Conservation (phyloP, 192 early-diverging fungal species). For the Backusella mclennaniae region DNA sequence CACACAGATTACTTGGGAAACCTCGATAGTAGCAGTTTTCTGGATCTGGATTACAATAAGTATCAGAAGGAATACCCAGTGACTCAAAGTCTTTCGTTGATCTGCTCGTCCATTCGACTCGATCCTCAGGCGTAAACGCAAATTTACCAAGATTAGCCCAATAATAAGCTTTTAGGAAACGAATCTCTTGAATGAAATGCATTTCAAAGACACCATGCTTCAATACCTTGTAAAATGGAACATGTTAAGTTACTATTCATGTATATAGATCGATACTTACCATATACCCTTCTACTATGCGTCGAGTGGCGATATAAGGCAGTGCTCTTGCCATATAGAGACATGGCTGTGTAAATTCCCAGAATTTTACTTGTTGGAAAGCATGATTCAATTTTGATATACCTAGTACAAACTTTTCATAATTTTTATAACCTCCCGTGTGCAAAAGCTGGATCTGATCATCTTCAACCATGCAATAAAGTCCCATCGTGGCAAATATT, state of each 20-base stretch:
- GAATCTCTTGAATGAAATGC: slow-evolving; percentile 36
- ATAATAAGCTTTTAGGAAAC: slow-evolving; percentile 47
- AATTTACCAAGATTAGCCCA: slow-evolving; percentile 45
- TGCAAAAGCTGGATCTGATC: neutral
- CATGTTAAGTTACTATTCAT: neutral
- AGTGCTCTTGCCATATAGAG: slow-evolving; percentile 38
- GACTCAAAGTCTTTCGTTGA: slow-evolving; percentile 25
- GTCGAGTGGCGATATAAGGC: slow-evolving; percentile 33
- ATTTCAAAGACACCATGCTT: slow-evolving; percentile 37
- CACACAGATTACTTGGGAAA: slow-evolving; percentile 12
- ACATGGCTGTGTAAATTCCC: slow-evolving; percentile 39
- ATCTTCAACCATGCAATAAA: slow-evolving; percentile 31
- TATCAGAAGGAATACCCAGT: slow-evolving; percentile 23
- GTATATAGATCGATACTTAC: slow-evolving; percentile 2
- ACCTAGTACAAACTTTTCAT: slow-evolving; percentile 29
- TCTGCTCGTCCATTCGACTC: slow-evolving; percentile 31
- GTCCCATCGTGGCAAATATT: slow-evolving; percentile 36
- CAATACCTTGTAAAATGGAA: slow-evolving; percentile 6
- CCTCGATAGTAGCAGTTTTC: slow-evolving; percentile 11
- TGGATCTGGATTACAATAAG: slow-evolving; percentile 37
- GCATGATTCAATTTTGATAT: slow-evolving; percentile 29
- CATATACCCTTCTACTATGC: slow-evolving; percentile 37
- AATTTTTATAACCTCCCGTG: neutral
- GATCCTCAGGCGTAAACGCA: slow-evolving; percentile 35
- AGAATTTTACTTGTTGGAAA: slow-evolving; percentile 39